These are phyloP conservation scores for Blumeriella jaapii DNA, from an alignment of 2,329 filamentous ascomycete species.

Conservation along the genomic window DNA sequence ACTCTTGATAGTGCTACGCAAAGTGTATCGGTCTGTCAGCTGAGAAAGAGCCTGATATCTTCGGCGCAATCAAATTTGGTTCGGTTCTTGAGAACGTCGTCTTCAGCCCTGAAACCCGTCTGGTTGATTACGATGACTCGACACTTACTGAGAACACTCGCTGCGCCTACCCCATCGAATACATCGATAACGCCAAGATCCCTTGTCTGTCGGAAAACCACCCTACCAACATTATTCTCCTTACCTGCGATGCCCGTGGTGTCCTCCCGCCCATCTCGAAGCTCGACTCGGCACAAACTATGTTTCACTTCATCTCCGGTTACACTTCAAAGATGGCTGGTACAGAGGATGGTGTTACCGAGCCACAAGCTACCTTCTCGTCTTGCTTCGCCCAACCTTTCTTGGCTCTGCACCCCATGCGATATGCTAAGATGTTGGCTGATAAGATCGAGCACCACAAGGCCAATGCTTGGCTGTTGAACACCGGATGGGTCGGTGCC, in stretches of 20 bases:
- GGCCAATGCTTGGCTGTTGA: slow-evolving; percentile 94
- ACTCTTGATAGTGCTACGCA: slow-evolving; percentile 62
- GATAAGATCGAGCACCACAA: slow-evolving; percentile 96
- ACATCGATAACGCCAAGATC: slow-evolving; percentile 98
- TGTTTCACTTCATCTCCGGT: slow-evolving; percentile 99
- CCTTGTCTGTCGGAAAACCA: slow-evolving; percentile 80
- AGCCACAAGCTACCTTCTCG: slow-evolving; percentile 97
- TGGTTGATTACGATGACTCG: slow-evolving; percentile 89
- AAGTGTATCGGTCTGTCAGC: slow-evolving; percentile 96
- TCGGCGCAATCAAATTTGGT: slow-evolving; percentile 88
- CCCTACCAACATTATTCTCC: slow-evolving; percentile 93
- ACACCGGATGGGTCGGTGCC: slow-evolving; percentile 95
- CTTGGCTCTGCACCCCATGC: slow-evolving; percentile 97
- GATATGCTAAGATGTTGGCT: slow-evolving; percentile 95
- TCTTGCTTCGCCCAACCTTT: slow-evolving; percentile 99
- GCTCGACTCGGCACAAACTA: slow-evolving; percentile 86
- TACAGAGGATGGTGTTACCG: slow-evolving; percentile 91
- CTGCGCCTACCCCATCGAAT: slow-evolving; percentile 97
- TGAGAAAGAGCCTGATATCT: slow-evolving; percentile 99
- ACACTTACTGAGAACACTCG: slow-evolving; percentile 98
- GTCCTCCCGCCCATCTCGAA: slow-evolving; percentile 97
- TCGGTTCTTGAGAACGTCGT: slow-evolving; percentile 98
- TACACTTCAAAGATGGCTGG: slow-evolving; percentile 99
- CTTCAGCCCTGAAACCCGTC: slow-evolving; percentile 79
- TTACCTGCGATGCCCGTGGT: slow-evolving; percentile 95